Base-by-base conservation (phyloP, 78 protist species). In the Mastigamoeba balamuthi region DNA sequence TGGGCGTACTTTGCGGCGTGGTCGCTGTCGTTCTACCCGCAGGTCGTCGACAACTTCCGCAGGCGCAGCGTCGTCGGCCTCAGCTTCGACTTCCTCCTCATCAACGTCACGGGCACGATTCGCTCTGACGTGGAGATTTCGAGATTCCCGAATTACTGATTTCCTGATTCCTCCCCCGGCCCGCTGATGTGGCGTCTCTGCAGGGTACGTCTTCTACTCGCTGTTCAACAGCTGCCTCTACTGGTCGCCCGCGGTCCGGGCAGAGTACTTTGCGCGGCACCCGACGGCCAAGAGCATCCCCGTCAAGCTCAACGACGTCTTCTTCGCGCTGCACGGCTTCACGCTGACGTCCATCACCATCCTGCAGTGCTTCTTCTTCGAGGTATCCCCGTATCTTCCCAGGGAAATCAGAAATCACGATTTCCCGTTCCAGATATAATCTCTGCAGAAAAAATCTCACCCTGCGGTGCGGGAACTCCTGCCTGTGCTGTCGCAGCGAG, bases 21-120 rank as follows among this genome's bases (percentile, higher is more conserved):
- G 97, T 35, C 77, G 0, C 40, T 90, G 0, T 81, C 91, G 33
- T 94, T 94, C 84, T 92, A 85, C 66, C 95, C 95, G 7, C 97
- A 94, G 72, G 78, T 86, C 7, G 9, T 53, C 30, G 48, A 53
- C 28, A 89, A 93, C 78, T 91, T 10, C 79, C 43, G 28, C 36
- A 72, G 87, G 7, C n/a, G 76, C 28, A 84, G 88, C 29, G 93
- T 90, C 33, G 63, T 84, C 17, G 93, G 93, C 4, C 74, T 85
- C 42, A 63, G 75, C 36, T 83, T 92, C 43, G 93, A 92, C 73
- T 89, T 69, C 58, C 48, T 66, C 37, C 66, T 48, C 10, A 77
- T 84, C 63, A 94, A 94, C 85, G 23, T 94, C 1, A 64, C 77
- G 6, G n/a, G n/a, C n/a, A n/a, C n/a, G n/a, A n/a, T n/a, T n/a